A percentile compares a stretch with the other conserved stretches of the same genome.
These are phyloP conservation scores for Podaxis sp. DNA, from an alignment of 768 basidiomycete species.

Conservation along the genomic window DNA sequence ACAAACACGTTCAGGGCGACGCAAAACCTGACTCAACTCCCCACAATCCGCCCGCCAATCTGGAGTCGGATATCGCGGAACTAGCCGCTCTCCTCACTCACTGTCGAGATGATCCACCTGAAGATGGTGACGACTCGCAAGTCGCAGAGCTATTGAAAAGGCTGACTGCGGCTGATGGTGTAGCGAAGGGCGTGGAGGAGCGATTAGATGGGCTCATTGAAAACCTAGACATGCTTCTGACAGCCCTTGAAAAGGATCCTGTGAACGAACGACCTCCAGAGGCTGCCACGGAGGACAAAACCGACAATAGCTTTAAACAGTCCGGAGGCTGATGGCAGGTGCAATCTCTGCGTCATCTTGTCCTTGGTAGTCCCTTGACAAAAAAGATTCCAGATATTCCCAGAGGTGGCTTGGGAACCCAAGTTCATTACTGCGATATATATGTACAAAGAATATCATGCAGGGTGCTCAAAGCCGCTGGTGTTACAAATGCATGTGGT, in stretches of 20 bases:
- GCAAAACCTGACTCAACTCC: constrained; percentile 20
- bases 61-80: constrained; percentile 37
- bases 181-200: constrained; percentile 61
- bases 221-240: constrained; percentile 55
- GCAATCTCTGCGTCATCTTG: background rate
- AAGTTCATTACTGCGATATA: background rate
- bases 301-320: background rate
- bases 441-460: background rate
- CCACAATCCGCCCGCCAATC: background rate
- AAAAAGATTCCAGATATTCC: background rate
- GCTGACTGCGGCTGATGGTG: constrained; percentile 54
- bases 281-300: background rate
- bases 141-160: constrained; percentile 51
- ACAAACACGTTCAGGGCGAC: constrained; percentile 1
- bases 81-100: constrained; percentile 19
- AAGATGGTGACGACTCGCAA: constrained; percentile 32
- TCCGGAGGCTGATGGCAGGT: background rate
- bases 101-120: constrained; percentile 1
- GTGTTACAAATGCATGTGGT: constrained; percentile 13
- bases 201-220: constrained; percentile 60
- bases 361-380: background rate
- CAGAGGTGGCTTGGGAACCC: background rate
- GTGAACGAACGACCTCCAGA: constrained; percentile 1
- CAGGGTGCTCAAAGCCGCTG: background rate
- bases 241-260: constrained; percentile 33